These are phyloP conservation scores for Salvia sclarea DNA, from an alignment of 305 asterid genomes.

Conservation along the genomic window DNA sequence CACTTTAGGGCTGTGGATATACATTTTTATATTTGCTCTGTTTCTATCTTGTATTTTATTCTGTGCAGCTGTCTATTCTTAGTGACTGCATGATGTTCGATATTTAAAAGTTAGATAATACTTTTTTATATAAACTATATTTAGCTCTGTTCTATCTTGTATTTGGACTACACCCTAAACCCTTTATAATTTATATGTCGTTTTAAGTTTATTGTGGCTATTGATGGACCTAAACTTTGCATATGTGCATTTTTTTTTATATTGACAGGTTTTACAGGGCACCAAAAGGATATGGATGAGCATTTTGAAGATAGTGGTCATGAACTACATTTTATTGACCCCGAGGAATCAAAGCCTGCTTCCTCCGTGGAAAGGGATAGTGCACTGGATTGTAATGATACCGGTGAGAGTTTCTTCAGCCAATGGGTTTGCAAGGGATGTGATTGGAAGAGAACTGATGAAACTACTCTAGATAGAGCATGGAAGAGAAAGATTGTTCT, in stretches of 20 bases:
- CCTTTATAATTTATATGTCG: not conserved
- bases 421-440: conserved; percentile 93
- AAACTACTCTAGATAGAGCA: conserved; percentile 62
- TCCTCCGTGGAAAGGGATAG: conserved; percentile 54
- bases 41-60: not conserved
- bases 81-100: too few species aligned
- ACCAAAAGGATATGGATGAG: conserved; percentile 46
- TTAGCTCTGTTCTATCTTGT: too few species aligned
- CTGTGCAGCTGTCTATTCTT: not conserved
- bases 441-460: conserved; percentile 96
- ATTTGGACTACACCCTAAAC: too few species aligned
- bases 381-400: conserved; percentile 42
- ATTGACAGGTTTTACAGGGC: conserved; percentile 52
- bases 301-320: conserved; percentile 41
- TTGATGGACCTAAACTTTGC: conserved; percentile 4
- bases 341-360: conserved; percentile 49
- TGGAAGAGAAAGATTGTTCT: conserved; percentile 82
- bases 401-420: conserved; percentile 61
- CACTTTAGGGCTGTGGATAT: conserved; percentile 8
- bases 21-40: not conserved
- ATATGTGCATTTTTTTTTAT: conserved; percentile 17
- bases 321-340: conserved; percentile 42
- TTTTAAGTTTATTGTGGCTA: conserved; percentile 16
- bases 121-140: too few species aligned
- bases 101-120: too few species aligned